Evolutionary conservation across 2,329 filamentous ascomycete species (phyloP), one percentile per base, ranked within the genome.

Genomic region (Aspergillaceae sp.): DNA sequence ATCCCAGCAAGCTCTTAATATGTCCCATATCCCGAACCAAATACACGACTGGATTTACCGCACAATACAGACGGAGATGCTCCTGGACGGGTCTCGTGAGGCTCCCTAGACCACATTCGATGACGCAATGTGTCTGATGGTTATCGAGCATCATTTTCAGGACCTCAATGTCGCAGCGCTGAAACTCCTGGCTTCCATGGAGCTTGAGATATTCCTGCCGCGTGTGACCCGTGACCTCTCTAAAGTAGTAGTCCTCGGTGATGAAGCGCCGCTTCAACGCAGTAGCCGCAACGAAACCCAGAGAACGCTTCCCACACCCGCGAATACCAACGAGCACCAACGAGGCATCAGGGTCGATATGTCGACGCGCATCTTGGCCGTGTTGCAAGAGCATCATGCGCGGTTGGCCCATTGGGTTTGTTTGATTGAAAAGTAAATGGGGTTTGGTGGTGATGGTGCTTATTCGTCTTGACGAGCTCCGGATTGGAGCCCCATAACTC

Each of bases 241-340:
- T 66, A 47, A 71, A 71, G 48, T 66, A 71, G 49, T 71, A 66
- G 46, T 71, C 68, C 51, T 70, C 68, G 6, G 68, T 71, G 26
- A 71, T 64, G 41, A 70, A 70, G 29, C 67, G 64, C 43, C 68
- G 59, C 40, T 68, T 69, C 36, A 71, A 54, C 10, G 67, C 67
- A 0, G 68, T 63, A 10, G 68, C 68, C 6, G 68, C 68, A 43
- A 71, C 64, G 30, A 71, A 68, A 5, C 68, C 68, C 29, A 71
- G 46, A 0, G 68, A 71, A 35, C 68, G 62, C 50, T 71, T 71
- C 10, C 68, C 68, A 44, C 65, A 68, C n/a, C 67, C 68, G 2
- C 68, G 64, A 45, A 71, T 70, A 9, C 68, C 68, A 40, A 71
- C 60, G 6, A 71, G 52, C 19, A 71, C 61, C 29, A 71, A 52